Evolutionary conservation across 1,139 yeast species (phyloP), one percentile per base, ranked within the genome.

Genomic region (Candida mesenterica): DNA sequence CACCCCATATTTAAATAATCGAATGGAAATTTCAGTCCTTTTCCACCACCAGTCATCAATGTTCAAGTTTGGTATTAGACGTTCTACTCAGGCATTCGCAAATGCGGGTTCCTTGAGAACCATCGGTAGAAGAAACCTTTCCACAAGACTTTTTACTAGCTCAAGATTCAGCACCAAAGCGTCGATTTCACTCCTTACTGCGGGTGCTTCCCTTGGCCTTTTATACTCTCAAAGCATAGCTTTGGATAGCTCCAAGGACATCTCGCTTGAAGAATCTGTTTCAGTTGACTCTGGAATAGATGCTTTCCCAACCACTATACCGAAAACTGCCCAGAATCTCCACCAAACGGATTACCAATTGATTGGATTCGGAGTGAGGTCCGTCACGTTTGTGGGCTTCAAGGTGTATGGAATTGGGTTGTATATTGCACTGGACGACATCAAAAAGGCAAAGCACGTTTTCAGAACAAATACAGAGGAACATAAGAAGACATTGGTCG

Each of bases 361-460:
- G 31, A 51, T 92, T 9, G 97, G 96, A 0, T 72, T 76, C 39
- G 97, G 97, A 1, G 78, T 82, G 3, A 68, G 97, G 50, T 65
- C 82, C 0, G 97, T 90, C 10, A 85, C 97, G 0, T 86, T 90
- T 52, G 51, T 89, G 27, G 68, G 74, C n/a, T 79, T 90, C 64
- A 87, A 82, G 49, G 96, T 92, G 3, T 90, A 90, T 54, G 96
- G 88, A 0, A 66, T 86, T 28, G 97, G 95, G 0, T 62, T 90
- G 12, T 90, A 90, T 55, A 67, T 86, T 32, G 82, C 86, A 4
- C 59, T 68, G 4, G 68, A 71, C 1, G 96, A 88, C 51, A 46
- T 70, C 5, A 46, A 58, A 3, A 58, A 68, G 41, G 72, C 79
- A 5, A 62, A 68, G 14, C 44, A 61, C n/a, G 63, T 82, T 2